Conservation (phyloP, 2,329 filamentous ascomycete genomes). For the Aquanectria penicillioides region DNA sequence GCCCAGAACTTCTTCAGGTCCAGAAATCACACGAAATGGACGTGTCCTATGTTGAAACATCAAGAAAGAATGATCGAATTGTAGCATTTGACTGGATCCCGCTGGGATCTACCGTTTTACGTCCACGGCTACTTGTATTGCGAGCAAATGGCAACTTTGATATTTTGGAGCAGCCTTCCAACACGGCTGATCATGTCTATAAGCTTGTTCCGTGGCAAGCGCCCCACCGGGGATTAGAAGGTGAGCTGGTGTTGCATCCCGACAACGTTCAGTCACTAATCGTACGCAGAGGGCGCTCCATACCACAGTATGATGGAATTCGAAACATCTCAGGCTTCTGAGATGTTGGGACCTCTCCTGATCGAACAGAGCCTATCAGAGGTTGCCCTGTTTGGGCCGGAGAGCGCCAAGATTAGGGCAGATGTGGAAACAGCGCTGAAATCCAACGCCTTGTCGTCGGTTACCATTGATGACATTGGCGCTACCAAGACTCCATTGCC, state of each 20-base stretch:
- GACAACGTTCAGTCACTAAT: slow-evolving; percentile 26
- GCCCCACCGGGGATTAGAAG: slow-evolving; percentile 66
- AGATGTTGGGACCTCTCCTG: slow-evolving; percentile 64
- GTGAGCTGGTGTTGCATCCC: slow-evolving; percentile 43
- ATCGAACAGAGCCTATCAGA: slow-evolving; percentile 64
- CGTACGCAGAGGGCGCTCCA: slow-evolving; percentile 54
- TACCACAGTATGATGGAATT: slow-evolving; percentile 69
- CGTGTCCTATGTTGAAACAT: slow-evolving; percentile 62
- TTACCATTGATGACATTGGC: slow-evolving; percentile 49
- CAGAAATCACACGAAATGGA: slow-evolving; percentile 71
- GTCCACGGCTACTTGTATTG: slow-evolving; percentile 67
- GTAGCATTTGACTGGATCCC: slow-evolving; percentile 77
- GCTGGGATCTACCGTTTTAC: slow-evolving; percentile 63
- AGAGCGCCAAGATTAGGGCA: slow-evolving; percentile 55
- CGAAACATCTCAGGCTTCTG: slow-evolving; percentile 61
- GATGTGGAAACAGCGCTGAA: slow-evolving; percentile 55
- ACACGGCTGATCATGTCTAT: slow-evolving; percentile 66
- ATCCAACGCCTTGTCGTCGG: slow-evolving; percentile 45
- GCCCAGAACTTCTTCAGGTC: slow-evolving; percentile 69
- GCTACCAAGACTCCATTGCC: slow-evolving; percentile 50
- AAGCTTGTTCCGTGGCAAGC: slow-evolving; percentile 70
- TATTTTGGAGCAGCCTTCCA: slow-evolving; percentile 69
- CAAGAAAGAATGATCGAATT: slow-evolving; percentile 67
- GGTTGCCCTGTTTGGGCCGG: slow-evolving; percentile 65
- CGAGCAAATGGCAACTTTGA: slow-evolving; percentile 70